These are phyloP conservation scores for Sporisorium exsertum DNA, from an alignment of 1,284 basidiomycete genomes.

Conservation along the genomic window DNA sequence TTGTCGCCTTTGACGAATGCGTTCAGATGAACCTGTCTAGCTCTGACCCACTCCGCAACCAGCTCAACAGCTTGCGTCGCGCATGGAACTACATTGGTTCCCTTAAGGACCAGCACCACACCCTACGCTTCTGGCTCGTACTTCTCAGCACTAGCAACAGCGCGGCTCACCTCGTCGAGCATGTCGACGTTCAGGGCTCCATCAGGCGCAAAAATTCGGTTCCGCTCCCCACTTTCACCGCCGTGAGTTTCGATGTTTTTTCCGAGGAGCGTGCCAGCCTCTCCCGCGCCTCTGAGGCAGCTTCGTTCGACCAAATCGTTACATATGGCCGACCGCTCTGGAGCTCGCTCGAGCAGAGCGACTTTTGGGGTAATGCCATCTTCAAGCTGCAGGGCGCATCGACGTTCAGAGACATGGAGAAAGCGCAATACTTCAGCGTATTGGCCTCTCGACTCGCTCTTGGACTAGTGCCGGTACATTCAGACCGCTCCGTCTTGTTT, in stretches of 20 bases:
- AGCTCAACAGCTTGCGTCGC: conserved; percentile 17
- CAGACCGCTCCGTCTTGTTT: not conserved
- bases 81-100: conserved; percentile 18
- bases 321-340: conserved; percentile 32
- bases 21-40: conserved; percentile 8
- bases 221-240: conserved; percentile 12
- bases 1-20: conserved; percentile 28
- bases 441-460: conserved; percentile 16
- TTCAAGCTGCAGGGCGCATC: no score
- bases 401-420: no score
- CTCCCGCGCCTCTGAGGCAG: conserved; percentile 1
- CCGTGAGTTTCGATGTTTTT: conserved; percentile 11
- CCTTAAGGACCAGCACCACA: not conserved
- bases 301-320: not conserved
- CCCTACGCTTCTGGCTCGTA: conserved; percentile 23
- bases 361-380: conserved; percentile 7
- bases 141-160: conserved; percentile 24
- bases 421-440: conserved; percentile 15
- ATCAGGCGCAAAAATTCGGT: not conserved
- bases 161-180: conserved; percentile 9
- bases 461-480: not conserved
- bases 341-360: not conserved
- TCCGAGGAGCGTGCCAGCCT: not conserved
- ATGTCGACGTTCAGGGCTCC: not conserved
- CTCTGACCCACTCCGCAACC: not conserved